phyloP scores from a whole-genome alignment of 352 stramenopile species.

The Globisporangium heterothallicum region DNA sequence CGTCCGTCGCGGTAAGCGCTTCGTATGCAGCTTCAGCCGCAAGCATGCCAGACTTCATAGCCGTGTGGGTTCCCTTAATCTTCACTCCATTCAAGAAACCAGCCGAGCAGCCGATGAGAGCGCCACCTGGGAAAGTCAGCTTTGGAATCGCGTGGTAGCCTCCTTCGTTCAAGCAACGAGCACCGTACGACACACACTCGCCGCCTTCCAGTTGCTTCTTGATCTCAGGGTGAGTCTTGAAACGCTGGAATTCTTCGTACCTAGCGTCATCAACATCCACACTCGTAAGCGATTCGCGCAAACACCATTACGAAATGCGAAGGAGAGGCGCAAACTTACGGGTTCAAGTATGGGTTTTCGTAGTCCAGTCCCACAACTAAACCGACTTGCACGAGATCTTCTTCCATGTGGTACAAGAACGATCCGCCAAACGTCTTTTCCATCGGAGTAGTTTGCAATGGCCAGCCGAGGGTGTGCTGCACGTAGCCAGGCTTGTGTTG shows the following conservation, averaged over 20 bases:
- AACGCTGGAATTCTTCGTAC: slow-evolving; percentile 99
- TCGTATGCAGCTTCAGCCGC: slow-evolving; percentile 95
- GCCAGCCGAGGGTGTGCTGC: slow-evolving; percentile 98
- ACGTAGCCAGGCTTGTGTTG: slow-evolving; percentile 93
- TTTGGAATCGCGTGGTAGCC: slow-evolving; percentile 98
- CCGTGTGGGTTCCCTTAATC: slow-evolving; percentile 99
- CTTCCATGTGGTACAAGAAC: slow-evolving; percentile 99
- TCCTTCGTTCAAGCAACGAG: slow-evolving; percentile 91
- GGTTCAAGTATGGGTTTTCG: slow-evolving; percentile 98
- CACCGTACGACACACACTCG: slow-evolving; percentile 97
- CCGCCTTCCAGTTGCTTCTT: slow-evolving; percentile 92
- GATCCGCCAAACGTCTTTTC: slow-evolving; percentile 97
- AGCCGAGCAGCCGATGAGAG: slow-evolving; percentile 95
- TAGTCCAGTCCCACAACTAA: slow-evolving; percentile 99
- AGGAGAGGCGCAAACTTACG: slow-evolving; percentile 27
- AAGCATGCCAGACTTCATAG: slow-evolving; percentile 98
- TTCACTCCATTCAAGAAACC: slow-evolving; percentile 99
- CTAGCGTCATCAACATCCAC: background rate
- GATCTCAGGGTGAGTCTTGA: slow-evolving; percentile 97
- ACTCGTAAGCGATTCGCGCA: slow-evolving; percentile 1
- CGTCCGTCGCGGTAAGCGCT: slow-evolving; percentile 45
- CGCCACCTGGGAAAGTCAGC: slow-evolving; percentile 96
- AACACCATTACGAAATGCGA: slow-evolving; percentile 1
- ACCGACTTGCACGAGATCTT: slow-evolving; percentile 93
- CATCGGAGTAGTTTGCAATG: slow-evolving; percentile 87